Percentiles rank a stretch among this genome's conserved stretches.
These are phyloP conservation scores for Fusarium stilboides DNA, from an alignment of 2,329 filamentous ascomycete species.

Conservation along the genomic window DNA sequence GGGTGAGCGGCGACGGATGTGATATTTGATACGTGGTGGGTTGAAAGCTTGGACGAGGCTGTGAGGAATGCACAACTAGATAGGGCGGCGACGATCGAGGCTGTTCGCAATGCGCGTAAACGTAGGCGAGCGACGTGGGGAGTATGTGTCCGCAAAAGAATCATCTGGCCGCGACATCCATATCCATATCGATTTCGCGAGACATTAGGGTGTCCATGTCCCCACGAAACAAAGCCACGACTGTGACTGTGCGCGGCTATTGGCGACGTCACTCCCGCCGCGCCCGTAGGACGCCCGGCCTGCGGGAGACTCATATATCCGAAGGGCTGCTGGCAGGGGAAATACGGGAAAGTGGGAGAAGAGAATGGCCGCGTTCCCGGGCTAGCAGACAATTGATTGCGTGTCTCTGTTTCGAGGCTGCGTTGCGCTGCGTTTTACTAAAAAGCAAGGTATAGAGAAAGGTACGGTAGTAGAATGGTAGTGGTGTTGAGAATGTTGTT, in stretches of 20 bases:
- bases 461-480: constrained; percentile 1
- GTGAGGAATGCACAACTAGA: constrained; percentile 48
- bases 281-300: constrained; percentile 52
- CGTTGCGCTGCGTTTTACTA: constrained; percentile 7
- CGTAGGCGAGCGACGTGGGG: constrained; percentile 44
- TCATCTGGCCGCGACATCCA: constrained; percentile 44
- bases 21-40: constrained; percentile 41
- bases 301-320: constrained; percentile 54
- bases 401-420: constrained; percentile 8
- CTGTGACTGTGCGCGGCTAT: constrained; percentile 39
- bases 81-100: constrained; percentile 46
- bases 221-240: constrained; percentile 42
- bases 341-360: constrained; percentile 39
- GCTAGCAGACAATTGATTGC: constrained; percentile 9
- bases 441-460: constrained; percentile 1
- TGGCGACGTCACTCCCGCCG: constrained; percentile 50
- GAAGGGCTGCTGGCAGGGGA: constrained; percentile 36
- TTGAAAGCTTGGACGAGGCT: constrained; percentile 40
- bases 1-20: constrained; percentile 23
- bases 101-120: constrained; percentile 43
- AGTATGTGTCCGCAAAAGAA: constrained; percentile 44
- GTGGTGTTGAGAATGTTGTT: constrained; percentile 21
- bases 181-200: constrained; percentile 26
- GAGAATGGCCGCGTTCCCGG: constrained; percentile 2
- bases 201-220: constrained; percentile 41